These are phyloP conservation scores for Asparagopsis taxiformis DNA, from an alignment of 31 red algal species.

Conservation along the genomic window DNA sequence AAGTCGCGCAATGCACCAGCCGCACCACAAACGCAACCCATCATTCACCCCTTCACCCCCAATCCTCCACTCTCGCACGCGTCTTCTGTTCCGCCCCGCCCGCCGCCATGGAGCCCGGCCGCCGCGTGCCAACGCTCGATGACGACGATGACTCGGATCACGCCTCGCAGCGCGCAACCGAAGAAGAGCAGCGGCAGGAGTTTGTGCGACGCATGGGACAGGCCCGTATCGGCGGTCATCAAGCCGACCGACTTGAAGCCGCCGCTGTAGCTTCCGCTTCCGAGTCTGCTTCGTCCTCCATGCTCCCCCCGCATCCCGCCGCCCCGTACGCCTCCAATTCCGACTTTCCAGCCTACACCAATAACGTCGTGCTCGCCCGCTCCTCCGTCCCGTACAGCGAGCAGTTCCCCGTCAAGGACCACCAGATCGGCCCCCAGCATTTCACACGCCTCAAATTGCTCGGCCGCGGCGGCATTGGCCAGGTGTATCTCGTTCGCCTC, in stretches of 20 bases:
- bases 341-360: slow-evolving; percentile 19
- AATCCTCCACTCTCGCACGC: no score
- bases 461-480: slow-evolving; percentile 83
- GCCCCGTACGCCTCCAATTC: not conserved
- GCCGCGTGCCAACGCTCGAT: no score
- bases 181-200: no score
- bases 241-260: slow-evolving; percentile 15
- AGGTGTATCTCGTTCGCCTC: slow-evolving; percentile 85
- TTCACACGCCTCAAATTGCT: slow-evolving; percentile 85
- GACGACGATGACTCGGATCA: no score
- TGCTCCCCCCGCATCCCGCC: not conserved
- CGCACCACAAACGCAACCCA: no score
- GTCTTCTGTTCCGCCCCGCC: no score
- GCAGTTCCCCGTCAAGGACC: slow-evolving; percentile 63
- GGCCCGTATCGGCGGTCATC: slow-evolving; percentile 45
- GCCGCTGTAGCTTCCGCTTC: slow-evolving; percentile 6
- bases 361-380: slow-evolving; percentile 49
- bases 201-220: slow-evolving; percentile 40
- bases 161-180: no score
- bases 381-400: slow-evolving; percentile 53
- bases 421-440: slow-evolving; percentile 72
- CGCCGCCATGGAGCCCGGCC: no score
- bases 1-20: no score
- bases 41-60: no score
- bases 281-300: not conserved